Evolutionary conservation across 306 rosid species (phyloP).

Genomic region (Citrullus amarus): DNA sequence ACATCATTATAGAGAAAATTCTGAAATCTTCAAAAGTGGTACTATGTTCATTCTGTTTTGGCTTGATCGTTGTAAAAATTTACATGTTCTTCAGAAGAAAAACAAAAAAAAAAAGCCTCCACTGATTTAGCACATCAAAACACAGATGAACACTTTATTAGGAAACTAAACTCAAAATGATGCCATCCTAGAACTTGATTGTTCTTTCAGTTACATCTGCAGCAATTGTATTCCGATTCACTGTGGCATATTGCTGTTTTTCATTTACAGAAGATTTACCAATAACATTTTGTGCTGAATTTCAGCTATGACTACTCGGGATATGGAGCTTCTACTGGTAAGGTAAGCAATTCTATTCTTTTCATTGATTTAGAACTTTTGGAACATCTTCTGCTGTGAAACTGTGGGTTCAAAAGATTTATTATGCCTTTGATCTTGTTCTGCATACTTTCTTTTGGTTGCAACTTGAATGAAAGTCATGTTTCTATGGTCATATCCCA

Average conservation of each 20-base stretch:
- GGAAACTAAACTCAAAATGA: neutral
- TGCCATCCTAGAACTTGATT: neutral
- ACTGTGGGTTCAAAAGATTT: neutral
- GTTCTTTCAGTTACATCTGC: neutral
- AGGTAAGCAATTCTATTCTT: constrained; percentile 39
- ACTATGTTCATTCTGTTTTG: neutral
- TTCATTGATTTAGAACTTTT: neutral
- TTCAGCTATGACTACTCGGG: constrained; percentile 98
- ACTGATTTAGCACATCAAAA: neutral
- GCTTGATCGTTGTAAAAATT: neutral
- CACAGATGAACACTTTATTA: neutral
- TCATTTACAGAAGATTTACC: neutral
- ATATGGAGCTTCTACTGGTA: constrained; percentile 87
- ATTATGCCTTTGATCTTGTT: neutral
- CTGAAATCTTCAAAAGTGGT: neutral
- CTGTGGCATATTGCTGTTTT: neutral
- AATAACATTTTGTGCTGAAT: constrained; percentile 13
- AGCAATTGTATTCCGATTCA: neutral
- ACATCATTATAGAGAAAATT: neutral
- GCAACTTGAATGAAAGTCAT: neutral
- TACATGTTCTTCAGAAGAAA: neutral
- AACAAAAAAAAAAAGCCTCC: neutral
- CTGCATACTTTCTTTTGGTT: neutral
- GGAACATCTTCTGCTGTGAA: neutral
- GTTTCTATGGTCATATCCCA: neutral